Evolutionary conservation across 345 rosid species (phyloP), one percentile per base, ranked within the genome.

Genomic region (Syzygium oleosum): DNA sequence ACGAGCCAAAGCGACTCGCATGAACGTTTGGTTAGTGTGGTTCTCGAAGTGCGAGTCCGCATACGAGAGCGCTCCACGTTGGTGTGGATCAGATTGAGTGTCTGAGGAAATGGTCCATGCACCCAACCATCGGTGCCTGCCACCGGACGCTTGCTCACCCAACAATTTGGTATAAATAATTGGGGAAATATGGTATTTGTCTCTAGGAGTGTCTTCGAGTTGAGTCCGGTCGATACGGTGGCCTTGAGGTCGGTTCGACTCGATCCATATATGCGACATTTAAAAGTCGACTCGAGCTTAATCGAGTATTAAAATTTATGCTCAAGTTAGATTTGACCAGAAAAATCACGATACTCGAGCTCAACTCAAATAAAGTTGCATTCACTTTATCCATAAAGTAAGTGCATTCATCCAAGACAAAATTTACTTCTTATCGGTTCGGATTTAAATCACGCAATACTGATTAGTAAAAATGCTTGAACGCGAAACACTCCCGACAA

Each of bases 1-100:
- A 56, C n/a, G n/a, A 10, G n/a, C n/a, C 1, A 3, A 3, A 56
- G 63, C n/a, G 0, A 5, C n/a, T 23, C 23, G 2, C 4, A 0
- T 7, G 25, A 54, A 10, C 22, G 10, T 4, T 54, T 25, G 25
- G 59, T 1, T 55, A 2, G 2, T 21, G 59, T 25, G 0, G 4
- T 4, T 55, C 59, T 55, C 25, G 9, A 55, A 21, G 59, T 21
- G 25, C 12, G 59, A 55, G 4, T 55, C 25, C 25, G 0, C 59
- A 55, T 55, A 3, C 1, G 25, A 55, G 59, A 55, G 10, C 4
- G 0, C 4, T 55, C 59, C 59, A 21, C 59, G 2, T 55, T 0
- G 25, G 11, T 55, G 59, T 9, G 22, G 59, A 55, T 55, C 5
- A 12, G 63, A 55, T 10, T 3, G 25, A 21, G 59, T 5, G 0